Evolutionary conservation across 2,329 filamentous ascomycete species (phyloP).

Genomic region (Venturia oleaginea): DNA sequence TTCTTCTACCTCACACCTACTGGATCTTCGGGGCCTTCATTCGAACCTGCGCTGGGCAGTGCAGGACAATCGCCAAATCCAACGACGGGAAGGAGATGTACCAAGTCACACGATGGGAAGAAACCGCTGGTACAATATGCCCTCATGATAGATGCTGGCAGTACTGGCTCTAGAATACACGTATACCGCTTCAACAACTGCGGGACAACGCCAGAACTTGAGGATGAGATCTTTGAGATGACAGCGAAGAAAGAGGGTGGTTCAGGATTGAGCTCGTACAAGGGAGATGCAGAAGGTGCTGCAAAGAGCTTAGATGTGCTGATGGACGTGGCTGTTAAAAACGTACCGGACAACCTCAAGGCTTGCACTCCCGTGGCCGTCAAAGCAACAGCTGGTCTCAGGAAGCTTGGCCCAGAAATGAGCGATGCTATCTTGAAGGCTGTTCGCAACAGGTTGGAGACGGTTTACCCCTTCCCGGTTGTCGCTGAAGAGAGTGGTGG

Average conservation of each 20-base stretch:
- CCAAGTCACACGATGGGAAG: conserved; percentile 70
- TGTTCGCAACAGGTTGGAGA: conserved; percentile 76
- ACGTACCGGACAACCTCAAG: conserved; percentile 81
- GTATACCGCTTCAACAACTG: conserved; percentile 99
- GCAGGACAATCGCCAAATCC: conserved; percentile 43
- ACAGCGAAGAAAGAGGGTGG: conserved; percentile 77
- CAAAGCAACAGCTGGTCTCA: conserved; percentile 90
- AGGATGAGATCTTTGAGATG: conserved; percentile 88
- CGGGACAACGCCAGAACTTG: conserved; percentile 86
- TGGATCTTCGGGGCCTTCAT: conserved; percentile 14
- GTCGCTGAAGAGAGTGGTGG: conserved; percentile 77
- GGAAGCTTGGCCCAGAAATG: conserved; percentile 72
- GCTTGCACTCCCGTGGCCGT: conserved; percentile 92
- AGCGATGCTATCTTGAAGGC: conserved; percentile 77
- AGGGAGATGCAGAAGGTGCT: conserved; percentile 74
- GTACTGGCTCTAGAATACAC: conserved; percentile 95
- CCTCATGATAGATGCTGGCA: conserved; percentile 97
- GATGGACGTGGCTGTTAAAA: conserved; percentile 74
- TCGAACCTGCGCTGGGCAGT: conserved; percentile 17
- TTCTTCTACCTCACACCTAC: conserved; percentile 46
- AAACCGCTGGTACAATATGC: conserved; percentile 97
- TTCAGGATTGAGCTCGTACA: conserved; percentile 75
- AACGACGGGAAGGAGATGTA: conserved; percentile 63
- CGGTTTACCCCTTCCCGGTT: conserved; percentile 87
- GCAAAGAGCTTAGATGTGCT: conserved; percentile 83